A percentile compares a stretch with the other conserved stretches of the same genome.
phyloP scores from a whole-genome alignment of 2,329 filamentous ascomycete genomes.

The Parafenestella ontariensis region DNA sequence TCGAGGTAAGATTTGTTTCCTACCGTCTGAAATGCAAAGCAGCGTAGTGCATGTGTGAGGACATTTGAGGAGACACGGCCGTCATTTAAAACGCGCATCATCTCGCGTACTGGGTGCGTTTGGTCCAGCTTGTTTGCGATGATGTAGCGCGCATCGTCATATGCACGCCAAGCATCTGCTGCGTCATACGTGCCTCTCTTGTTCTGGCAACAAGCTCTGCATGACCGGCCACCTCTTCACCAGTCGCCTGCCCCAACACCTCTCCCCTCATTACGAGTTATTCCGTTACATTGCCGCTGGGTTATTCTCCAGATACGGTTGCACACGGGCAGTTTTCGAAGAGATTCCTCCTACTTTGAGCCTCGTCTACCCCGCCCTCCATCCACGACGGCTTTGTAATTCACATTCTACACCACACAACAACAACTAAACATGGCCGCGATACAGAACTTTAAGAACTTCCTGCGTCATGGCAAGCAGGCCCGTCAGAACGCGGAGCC shows the following conservation, averaged over 20 bases:
- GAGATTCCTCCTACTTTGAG: constrained; percentile 7
- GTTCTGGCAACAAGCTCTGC: constrained; percentile 17
- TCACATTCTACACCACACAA: constrained; percentile 9
- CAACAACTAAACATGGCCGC: constrained; percentile 62
- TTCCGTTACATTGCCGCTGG: constrained; percentile 21
- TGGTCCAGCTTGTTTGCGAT: constrained; percentile 28
- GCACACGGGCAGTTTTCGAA: constrained; percentile 19
- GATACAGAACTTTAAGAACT: constrained; percentile 97
- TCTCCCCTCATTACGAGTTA: constrained; percentile 13
- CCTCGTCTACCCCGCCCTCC: constrained; percentile 27
- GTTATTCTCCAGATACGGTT: constrained; percentile 19
- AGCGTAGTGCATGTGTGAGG: background rate
- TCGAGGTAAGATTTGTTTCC: constrained; percentile 40
- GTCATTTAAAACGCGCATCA: constrained; percentile 6
- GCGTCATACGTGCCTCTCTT: constrained; percentile 33
- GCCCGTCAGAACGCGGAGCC: constrained; percentile 73
- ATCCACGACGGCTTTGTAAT: constrained; percentile 20
- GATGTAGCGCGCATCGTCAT: constrained; percentile 27
- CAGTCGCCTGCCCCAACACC: constrained; percentile 15
- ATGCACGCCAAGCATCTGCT: constrained; percentile 1
- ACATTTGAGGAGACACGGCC: constrained; percentile 3
- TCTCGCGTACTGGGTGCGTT: constrained; percentile 12
- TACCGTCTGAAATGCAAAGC: background rate
- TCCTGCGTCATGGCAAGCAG: constrained; percentile 97
- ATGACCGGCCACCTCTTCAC: constrained; percentile 30